These are phyloP conservation scores for Pulveroboletus sp. DNA, from an alignment of 768 basidiomycete species.

Conservation along the genomic window DNA sequence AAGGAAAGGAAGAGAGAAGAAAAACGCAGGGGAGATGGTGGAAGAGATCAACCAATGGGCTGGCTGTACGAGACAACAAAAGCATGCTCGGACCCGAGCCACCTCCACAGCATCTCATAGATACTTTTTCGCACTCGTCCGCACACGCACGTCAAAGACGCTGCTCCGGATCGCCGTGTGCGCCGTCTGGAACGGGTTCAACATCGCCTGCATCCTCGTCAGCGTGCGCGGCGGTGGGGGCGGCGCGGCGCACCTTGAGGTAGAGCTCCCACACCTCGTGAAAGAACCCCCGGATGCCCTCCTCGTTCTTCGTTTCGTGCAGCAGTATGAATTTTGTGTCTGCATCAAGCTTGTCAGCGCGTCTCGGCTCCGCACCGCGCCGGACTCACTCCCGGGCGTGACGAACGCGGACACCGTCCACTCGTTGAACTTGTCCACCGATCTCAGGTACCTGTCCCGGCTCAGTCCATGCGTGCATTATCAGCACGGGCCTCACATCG, in stretches of 20 bases:
- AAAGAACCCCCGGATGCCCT: constrained; percentile 90
- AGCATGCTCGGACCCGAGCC: constrained; percentile 11
- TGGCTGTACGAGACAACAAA: constrained; percentile 19
- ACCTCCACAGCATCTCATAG: constrained; percentile 38
- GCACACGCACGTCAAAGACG: constrained; percentile 79
- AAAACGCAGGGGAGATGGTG: background rate
- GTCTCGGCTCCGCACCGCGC: background rate
- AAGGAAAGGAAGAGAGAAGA: constrained; percentile 18
- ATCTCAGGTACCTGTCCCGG: constrained; percentile 80
- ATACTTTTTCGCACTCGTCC: constrained; percentile 83
- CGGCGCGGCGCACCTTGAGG: constrained; percentile 67
- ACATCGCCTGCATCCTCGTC: constrained; percentile 52
- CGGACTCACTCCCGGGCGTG: constrained; percentile 82
- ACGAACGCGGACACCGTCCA: constrained; percentile 98
- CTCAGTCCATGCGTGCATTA: constrained; percentile 14
- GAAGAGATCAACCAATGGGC: constrained; percentile 7
- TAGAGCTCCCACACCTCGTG: constrained; percentile 96
- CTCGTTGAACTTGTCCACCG: constrained; percentile 96
- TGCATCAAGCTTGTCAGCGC: constrained; percentile 31
- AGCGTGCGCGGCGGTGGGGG: background rate
- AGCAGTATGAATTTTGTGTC: constrained; percentile 94
- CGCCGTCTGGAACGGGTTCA: constrained; percentile 96
- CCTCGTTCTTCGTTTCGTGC: constrained; percentile 96
- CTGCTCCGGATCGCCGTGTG: constrained; percentile 77
- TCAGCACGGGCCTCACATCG: constrained; percentile 56